Evolutionary conservation across 352 stramenopile species (phyloP), one percentile per base, ranked within the genome.

Genomic region (Phytophthora kernoviae): DNA sequence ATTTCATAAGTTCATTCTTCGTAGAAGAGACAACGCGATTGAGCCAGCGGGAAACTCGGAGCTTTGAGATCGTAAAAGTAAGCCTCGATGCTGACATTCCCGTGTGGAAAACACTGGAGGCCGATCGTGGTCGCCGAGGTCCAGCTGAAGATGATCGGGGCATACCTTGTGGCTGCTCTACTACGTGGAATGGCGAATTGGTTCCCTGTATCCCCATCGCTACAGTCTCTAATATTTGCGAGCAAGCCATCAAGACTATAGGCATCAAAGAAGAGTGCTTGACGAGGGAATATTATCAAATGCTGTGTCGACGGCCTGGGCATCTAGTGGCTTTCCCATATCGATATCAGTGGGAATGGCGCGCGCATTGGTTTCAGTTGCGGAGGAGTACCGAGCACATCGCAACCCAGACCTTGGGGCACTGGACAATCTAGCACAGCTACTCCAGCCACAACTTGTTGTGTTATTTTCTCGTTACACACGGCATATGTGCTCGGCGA

Each of bases 1-100:
- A 90, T 40, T 93, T 91, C 34, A 81, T 80, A 14, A 73, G 67
- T 21, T 84, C 80, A 24, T 93, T 93, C 47, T 92, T 87, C 62
- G 65, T 68, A 11, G 73, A 90, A 17, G 73, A 85, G 55, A 72
- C 73, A 17, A 69, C 68, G 14, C 65, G 71, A 12, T 33, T 85
- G 17, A 86, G 71, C 65, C 69, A 68, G 14, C 67, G 71, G 15
- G 70, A 87, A 50, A 70, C 70, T 4, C 70, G 77, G 22, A 91
- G 81, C 39, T 85, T 89, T 52, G 81, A 91, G 51, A 68, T 90
- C 18, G 75, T 93, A 1, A 88, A 90, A 63, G 73, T 90, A 14
- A 87, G 68, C 20, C 70, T 87, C 50, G 73, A 90, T 54, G 55
- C 77, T 41, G 75, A 79, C 44, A 79, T 90, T 37, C 77, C 79